Evolutionary conservation across 2,329 filamentous ascomycete species (phyloP), one percentile per base, ranked within the genome.

Genomic region (Plenodomus lindquistii): DNA sequence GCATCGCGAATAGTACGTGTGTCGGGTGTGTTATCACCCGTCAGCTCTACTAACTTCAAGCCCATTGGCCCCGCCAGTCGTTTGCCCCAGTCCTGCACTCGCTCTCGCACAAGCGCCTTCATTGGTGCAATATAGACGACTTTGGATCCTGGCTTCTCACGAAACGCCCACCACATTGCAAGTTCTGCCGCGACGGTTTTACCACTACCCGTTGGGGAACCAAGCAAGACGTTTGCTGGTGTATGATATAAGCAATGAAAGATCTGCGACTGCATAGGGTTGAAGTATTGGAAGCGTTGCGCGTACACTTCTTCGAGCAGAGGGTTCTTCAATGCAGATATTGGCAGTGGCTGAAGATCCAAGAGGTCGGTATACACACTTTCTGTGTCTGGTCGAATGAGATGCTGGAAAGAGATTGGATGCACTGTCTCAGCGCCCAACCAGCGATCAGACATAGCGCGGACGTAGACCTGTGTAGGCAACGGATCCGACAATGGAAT

Each of bases 121-220:
- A 99, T 99, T 0, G 95, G 95, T 2, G 94, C 94, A 67, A 99
- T 97, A 71, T 99, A 99, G 11, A 99, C 94, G 2, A 99, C 92
- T 75, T 99, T 99, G 3, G 91, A 96, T 3, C 92, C 91, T 1
- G 94, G 94, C 42, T 88, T 87, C 69, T 97, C 92, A 13, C 92
- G 85, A 75, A 99, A 97, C 2, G 94, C 93, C 91, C 92, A 97
- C 95, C 95, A 99, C 93, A 99, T 97, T 20, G 95, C 92, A 52
- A 99, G 76, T 69, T 99, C 94, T 40, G 89, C 91, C 16, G 95
- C 94, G 35, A 99, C 89, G 0, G 95, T 99, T 78, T 99, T 99
- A 49, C 94, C 94, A 79, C 91, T 96, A 48, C 94, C 94, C 0
- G 95, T 99, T 0, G 94, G 95, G 2, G 94, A 97, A 7, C 95